Evolutionary conservation across 352 stramenopile species (phyloP), one percentile per base, ranked within the genome.

Genomic region (Phytopythium helicoides): DNA sequence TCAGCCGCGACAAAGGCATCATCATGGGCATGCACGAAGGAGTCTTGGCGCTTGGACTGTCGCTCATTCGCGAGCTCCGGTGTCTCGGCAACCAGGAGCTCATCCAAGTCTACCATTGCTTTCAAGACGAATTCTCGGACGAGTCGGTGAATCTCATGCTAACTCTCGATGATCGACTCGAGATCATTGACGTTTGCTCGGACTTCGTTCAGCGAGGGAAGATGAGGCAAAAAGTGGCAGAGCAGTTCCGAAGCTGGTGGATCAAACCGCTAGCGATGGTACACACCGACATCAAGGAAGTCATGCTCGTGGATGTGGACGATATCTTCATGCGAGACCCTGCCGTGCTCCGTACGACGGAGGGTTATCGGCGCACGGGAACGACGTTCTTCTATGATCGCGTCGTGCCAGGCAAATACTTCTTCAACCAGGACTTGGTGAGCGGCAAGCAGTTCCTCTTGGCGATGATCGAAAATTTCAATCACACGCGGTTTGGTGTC

Each of bases 281-380:
- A 16, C 64, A 77, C 58, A 74, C 64, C 0, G 39, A 71, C 26
- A 54, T 77, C 16, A 39, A 41, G 14, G 51, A 77, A 19, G 64
- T 72, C 6, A 39, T 77, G 34, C 54, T 77, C 2, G 60, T 77
- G 54, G 75, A 86, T 40, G 75, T 74, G 19, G 71, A 83, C 42
- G 75, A 75, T 16, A 49, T 86, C 7, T 66, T 73, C 36, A 40
- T 86, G 22, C 58, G 58, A n/a, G 61, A 86, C 46, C 70, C 71
- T 10, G 63, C 71, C 10, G 50, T 62, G 21, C 33, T 83, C 16
- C 61, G 72, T 2, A 34, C 52, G 0, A 66, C 68, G 1, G 53
- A 63, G 2, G 67, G 60, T 12, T 83, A 83, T 54, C 55, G 59
- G 18, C 42, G 44, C 1, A 81, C 64, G 5, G 75, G 72, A 35